Percentiles rank a stretch among this genome's conserved stretches.
phyloP scores from a whole-genome alignment of 495 filamentous ascomycete genomes.

The Xylaria sp. region DNA sequence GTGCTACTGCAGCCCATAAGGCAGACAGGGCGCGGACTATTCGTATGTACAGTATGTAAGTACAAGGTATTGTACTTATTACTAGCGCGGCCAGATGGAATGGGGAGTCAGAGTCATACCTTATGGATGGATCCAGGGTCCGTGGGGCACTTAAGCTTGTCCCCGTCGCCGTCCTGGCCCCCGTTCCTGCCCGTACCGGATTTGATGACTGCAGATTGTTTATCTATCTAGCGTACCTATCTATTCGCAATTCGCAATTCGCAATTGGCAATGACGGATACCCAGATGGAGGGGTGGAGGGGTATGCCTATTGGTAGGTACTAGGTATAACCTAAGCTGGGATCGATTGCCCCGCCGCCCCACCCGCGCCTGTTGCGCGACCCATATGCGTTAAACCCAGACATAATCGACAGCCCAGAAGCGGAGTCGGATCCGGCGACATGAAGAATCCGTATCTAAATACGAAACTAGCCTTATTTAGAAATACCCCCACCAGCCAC shows the following conservation, averaged over 20 bases:
- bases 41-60: no score
- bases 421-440: no score
- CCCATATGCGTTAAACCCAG: no score
- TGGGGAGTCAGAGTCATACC: slow-evolving; percentile 18
- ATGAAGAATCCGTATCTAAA: no score
- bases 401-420: no score
- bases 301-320: neutral
- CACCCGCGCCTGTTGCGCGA: no score
- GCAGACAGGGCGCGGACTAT: slow-evolving; percentile 22
- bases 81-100: neutral
- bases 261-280: neutral
- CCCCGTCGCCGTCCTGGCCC: neutral
- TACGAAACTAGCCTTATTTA: no score
- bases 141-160: slow-evolving; percentile 7
- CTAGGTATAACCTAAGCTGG: no score
- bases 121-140: neutral
- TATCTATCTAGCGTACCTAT: neutral
- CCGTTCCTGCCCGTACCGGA: neutral
- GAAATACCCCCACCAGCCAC: no score
- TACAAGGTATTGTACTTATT: no score
- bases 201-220: slow-evolving; percentile 11
- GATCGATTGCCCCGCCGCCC: no score
- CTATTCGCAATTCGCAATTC: neutral
- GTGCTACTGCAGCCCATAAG: slow-evolving; percentile 9
- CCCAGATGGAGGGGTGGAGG: neutral